Conservation (phyloP, 179 eudicot genomes). For the Beta macrorhiza region DNA sequence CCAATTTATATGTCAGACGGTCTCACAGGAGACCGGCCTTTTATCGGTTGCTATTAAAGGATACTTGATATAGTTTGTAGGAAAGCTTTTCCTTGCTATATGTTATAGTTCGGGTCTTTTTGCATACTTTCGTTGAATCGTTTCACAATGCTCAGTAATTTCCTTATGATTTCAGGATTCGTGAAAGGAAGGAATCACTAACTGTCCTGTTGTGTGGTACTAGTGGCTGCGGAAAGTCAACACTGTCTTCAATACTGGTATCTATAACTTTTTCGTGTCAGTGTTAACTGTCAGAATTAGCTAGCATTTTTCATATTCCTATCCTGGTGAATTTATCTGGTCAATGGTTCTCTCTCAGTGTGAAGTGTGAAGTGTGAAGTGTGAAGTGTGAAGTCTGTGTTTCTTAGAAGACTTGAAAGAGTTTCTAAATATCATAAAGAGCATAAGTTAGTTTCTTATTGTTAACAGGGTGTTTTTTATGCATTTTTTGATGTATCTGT, state of each 20-base stretch:
- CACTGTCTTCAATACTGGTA: conserved; percentile 95
- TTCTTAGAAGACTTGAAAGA: background rate
- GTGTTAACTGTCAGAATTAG: conserved; percentile 4
- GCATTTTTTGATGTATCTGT: background rate
- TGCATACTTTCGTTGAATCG: background rate
- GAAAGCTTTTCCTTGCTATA: background rate
- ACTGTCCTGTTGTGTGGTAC: conserved; percentile 94
- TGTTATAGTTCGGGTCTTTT: background rate
- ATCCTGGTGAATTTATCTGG: conserved; percentile 3
- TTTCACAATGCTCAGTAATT: conserved; percentile 4
- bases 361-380: too few relatives aligned
- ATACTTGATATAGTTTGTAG: background rate
- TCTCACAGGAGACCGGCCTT: too few relatives aligned
- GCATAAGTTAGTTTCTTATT: background rate
- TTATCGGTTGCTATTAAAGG: too few relatives aligned
- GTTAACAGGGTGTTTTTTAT: background rate
- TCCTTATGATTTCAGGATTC: conserved; percentile 54
- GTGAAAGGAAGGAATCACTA: conserved; percentile 89
- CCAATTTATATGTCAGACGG: too few relatives aligned
- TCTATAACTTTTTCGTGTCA: conserved; percentile 10
- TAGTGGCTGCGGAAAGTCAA: conserved; percentile 98
- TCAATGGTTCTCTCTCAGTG: background rate
- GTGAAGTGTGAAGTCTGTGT: background rate
- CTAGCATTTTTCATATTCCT: background rate
- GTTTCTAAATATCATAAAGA: background rate